Conservation (phyloP, 2,329 filamentous ascomycete species). For the Cercospora zeina region DNA sequence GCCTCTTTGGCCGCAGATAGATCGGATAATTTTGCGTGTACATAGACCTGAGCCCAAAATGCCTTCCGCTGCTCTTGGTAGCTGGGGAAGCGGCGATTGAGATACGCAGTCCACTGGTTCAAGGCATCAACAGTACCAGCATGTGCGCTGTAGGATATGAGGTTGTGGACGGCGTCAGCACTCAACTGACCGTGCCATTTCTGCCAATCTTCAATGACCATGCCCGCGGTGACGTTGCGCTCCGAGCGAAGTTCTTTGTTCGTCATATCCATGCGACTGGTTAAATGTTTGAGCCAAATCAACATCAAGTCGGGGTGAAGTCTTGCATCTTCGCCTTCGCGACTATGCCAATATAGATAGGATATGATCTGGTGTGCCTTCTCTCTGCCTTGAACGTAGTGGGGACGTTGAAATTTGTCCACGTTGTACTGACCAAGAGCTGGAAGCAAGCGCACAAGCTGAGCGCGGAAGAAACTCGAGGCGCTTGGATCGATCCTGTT, state of each 20-base stretch:
- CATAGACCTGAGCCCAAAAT: slow-evolving; percentile 61
- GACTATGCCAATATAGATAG: slow-evolving; percentile 15
- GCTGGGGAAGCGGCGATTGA: slow-evolving; percentile 29
- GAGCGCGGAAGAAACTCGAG: not conserved
- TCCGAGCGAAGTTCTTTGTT: slow-evolving; percentile 8
- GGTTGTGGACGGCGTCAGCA: slow-evolving; percentile 21
- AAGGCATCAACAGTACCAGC: slow-evolving; percentile 41
- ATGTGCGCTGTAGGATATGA: slow-evolving; percentile 39
- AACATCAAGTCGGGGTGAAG: slow-evolving; percentile 18
- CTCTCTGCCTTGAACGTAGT: not conserved
- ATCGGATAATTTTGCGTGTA: slow-evolving; percentile 69
- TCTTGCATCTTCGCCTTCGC: slow-evolving; percentile 13
- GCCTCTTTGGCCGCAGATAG: slow-evolving; percentile 58
- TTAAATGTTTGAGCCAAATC: slow-evolving; percentile 15
- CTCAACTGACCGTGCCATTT: slow-evolving; percentile 29
- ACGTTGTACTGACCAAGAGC: not conserved
- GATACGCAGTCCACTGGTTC: slow-evolving; percentile 39
- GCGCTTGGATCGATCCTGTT: not conserved
- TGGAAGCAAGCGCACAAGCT: slow-evolving; percentile 8
- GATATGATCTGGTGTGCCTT: slow-evolving; percentile 19
- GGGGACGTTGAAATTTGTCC: not conserved
- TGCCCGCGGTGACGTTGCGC: slow-evolving; percentile 15
- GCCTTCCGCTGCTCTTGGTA: slow-evolving; percentile 27
- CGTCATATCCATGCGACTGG: not conserved
- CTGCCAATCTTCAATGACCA: slow-evolving; percentile 35